A percentile compares a stretch with the other conserved stretches of the same genome.
These are phyloP conservation scores for Rosa rugosa DNA, from an alignment of 306 rosid genomes.

Conservation along the genomic window DNA sequence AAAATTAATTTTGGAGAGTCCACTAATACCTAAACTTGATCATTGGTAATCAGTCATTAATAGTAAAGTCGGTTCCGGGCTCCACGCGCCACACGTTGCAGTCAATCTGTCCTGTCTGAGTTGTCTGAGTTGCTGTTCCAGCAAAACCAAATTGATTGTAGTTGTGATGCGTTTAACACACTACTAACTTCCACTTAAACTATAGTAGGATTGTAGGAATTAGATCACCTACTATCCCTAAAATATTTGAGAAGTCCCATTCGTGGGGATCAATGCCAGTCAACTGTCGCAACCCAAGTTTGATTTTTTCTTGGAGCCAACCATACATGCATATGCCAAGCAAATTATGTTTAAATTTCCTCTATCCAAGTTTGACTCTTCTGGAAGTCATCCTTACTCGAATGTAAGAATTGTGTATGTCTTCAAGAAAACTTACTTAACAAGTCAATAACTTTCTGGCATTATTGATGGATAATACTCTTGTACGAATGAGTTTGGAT, in stretches of 20 bases:
- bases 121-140: neutral
- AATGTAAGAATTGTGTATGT: neutral
- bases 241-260: neutral
- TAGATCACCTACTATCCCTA: neutral
- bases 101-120: neutral
- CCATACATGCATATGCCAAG: neutral
- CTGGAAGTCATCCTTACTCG: neutral
- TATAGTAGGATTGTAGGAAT: neutral
- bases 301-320: neutral
- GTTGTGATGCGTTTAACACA: neutral
- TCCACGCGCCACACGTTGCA: neutral
- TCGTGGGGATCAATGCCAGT: neutral
- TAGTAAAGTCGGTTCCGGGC: neutral
- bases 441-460: neutral
- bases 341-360: neutral
- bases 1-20: neutral
- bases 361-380: neutral
- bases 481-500: neutral
- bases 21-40: neutral
- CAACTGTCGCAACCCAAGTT: conserved; percentile 7
- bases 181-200: neutral
- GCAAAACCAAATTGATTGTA: neutral
- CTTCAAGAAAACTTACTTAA: neutral
- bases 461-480: neutral
- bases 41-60: neutral